Percentiles rank a stretch among this genome's conserved stretches.
phyloP scores from a whole-genome alignment of 257 asterid species.

The Vinca minor region DNA sequence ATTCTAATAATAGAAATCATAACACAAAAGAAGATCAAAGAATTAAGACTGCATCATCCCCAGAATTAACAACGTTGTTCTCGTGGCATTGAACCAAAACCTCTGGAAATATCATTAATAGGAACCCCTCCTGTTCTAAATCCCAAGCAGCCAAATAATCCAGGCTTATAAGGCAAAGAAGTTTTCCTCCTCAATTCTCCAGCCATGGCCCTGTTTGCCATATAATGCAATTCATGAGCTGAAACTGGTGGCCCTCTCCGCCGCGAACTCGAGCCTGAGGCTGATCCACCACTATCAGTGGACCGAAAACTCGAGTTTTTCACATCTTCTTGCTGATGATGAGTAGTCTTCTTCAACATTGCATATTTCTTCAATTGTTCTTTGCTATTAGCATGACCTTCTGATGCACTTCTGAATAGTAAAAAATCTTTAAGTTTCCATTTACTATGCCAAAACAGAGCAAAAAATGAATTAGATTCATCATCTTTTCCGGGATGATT shows the following conservation, averaged over 20 bases:
- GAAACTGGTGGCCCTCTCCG: constrained; percentile 51
- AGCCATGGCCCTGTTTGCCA: constrained; percentile 53
- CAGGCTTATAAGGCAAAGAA: constrained; percentile 69
- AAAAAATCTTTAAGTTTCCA: constrained; percentile 80
- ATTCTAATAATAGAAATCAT: constrained; percentile 4
- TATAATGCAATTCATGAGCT: constrained; percentile 84
- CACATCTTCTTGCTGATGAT: constrained; percentile 40
- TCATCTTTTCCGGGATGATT: constrained; percentile 19
- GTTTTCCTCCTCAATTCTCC: constrained; percentile 82
- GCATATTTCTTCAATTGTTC: constrained; percentile 39
- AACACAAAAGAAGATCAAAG: neutral
- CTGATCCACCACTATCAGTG: constrained; percentile 39
- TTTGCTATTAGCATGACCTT: constrained; percentile 48
- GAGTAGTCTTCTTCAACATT: constrained; percentile 31
- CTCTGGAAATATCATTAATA: constrained; percentile 32
- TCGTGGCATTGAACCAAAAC: constrained; percentile 33
- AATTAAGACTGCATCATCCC: neutral
- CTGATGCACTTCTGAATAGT: constrained; percentile 85
- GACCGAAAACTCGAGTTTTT: constrained; percentile 66
- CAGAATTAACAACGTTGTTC: neutral
- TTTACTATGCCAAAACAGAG: constrained; percentile 54
- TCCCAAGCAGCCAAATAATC: constrained; percentile 72
- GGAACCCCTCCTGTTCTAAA: constrained; percentile 42
- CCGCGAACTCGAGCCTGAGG: constrained; percentile 41
- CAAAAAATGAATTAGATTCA: constrained; percentile 15